These are phyloP conservation scores for Gnomoniopsis smithogilvyi DNA, from an alignment of 2,329 filamentous ascomycete genomes.

Conservation along the genomic window DNA sequence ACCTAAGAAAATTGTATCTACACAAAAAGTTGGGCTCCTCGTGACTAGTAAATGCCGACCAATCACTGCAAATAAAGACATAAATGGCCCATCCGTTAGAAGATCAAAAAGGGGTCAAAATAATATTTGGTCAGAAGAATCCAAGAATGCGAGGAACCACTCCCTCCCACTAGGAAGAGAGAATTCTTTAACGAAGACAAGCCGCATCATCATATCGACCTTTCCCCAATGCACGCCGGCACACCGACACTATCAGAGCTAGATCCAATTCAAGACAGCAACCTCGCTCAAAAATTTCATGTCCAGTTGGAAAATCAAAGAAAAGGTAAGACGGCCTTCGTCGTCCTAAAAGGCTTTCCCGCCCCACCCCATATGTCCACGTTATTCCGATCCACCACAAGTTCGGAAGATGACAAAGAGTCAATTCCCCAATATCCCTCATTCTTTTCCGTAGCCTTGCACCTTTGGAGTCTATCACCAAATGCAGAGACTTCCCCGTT, in stretches of 20 bases:
- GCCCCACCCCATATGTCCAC: not conserved
- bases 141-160: not conserved
- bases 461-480: too few species aligned
- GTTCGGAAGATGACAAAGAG: too few species aligned
- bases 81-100: not conserved
- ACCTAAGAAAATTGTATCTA: too few species aligned
- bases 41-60: slow-evolving; percentile 2
- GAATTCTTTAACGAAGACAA: not conserved
- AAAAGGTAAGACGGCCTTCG: not conserved
- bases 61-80: not conserved
- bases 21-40: not conserved
- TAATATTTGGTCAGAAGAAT: not conserved
- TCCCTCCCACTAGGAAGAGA: not conserved
- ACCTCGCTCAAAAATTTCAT: not conserved
- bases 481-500: too few species aligned
- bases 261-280: not conserved
- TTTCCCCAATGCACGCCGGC: not conserved
- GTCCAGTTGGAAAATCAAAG: not conserved
- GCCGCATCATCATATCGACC: slow-evolving; percentile 7
- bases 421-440: too few species aligned
- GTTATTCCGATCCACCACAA: too few species aligned
- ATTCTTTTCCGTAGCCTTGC: too few species aligned
- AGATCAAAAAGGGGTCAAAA: not conserved
- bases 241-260: too few species aligned
- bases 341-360: not conserved